Base-by-base conservation (phyloP, 495 filamentous ascomycete genomes). In the Podospora sp. region DNA sequence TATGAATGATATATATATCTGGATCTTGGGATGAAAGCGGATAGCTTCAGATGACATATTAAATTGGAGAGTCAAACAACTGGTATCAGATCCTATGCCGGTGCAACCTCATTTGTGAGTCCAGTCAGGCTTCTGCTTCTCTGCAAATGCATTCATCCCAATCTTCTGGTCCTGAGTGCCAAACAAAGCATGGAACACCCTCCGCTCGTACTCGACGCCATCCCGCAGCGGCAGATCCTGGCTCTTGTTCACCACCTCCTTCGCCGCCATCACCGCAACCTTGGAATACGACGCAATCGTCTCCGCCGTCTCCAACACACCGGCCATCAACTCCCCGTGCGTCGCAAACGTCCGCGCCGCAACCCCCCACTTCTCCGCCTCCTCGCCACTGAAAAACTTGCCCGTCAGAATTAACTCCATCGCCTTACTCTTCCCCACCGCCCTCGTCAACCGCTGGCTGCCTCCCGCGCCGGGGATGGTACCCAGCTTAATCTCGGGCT, bases 171-270 rank as follows among this genome's bases (percentile, higher is more conserved):
- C 95, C 83, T 90, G 84, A 64, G 89, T 94, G 6, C 94, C 94
- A 86, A 99, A 99, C 72, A 97, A 74, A 14, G 86, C 83, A 76
- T 99, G 95, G 83, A 98, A 99, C 65, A 97, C 81, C 60, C 94
- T 83, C 75, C 95, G 82, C 87, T 99, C 95, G 80, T 86, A 97
- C 81, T 98, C 96, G 0, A 99, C 89, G 0, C 95, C 95, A 72
- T 97, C 96, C 71, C 89, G 83, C 68, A 99, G 79, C 14, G 87
- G 81, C 68, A 94, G 75, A 71, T 98, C 94, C 83, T 97, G 92
- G 72, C 92, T 94, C 88, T 97, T 97, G 72, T 97, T 97, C 26
- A 99, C 93, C 20, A 93, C 96, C 85, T 98, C 95, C 86, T 99
- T 99, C 8, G 88, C 91, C n/a, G 92, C 95, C 83, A 90, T 87